A percentile compares a stretch with the other conserved stretches of the same genome.
Evolutionary conservation across 306 rosid genomes (phyloP).

Genomic region (Neltuma alba): DNA sequence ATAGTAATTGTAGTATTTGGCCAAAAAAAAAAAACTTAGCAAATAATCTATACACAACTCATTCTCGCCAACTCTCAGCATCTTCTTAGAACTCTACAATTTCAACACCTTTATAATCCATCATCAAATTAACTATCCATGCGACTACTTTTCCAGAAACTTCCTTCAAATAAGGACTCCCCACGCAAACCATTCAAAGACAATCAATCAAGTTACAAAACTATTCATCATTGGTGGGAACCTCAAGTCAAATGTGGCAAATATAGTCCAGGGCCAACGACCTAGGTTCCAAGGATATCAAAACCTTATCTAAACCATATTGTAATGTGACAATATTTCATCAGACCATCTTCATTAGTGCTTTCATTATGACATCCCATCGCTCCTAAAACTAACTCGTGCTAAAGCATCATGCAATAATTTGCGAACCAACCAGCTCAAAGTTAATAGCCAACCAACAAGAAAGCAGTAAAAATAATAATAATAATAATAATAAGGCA

Average conservation of each 20-base stretch:
- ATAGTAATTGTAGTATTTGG: background rate
- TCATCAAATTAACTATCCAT: background rate
- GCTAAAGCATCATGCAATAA: background rate
- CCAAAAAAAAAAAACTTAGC: background rate
- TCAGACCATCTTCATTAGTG: background rate
- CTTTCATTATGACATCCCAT: background rate
- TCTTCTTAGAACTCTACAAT: background rate
- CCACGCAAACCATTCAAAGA: background rate
- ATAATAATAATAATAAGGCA: background rate
- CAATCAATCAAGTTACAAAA: background rate
- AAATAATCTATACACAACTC: background rate
- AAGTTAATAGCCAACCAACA: constrained; percentile 6
- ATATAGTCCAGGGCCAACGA: background rate
- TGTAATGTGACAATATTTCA: background rate
- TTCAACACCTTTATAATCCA: background rate
- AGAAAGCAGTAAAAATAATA: background rate
- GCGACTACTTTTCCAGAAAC: background rate
- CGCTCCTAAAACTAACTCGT: background rate
- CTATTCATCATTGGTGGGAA: background rate
- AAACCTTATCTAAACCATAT: background rate
- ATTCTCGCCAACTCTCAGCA: background rate
- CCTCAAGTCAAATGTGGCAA: constrained; percentile 8
- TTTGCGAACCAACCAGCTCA: constrained; percentile 17
- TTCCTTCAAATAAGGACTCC: background rate
- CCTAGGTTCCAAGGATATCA: background rate